These are phyloP conservation scores for Dianthus caryophyllus DNA, from an alignment of 148 eudicot species.

Conservation along the genomic window DNA sequence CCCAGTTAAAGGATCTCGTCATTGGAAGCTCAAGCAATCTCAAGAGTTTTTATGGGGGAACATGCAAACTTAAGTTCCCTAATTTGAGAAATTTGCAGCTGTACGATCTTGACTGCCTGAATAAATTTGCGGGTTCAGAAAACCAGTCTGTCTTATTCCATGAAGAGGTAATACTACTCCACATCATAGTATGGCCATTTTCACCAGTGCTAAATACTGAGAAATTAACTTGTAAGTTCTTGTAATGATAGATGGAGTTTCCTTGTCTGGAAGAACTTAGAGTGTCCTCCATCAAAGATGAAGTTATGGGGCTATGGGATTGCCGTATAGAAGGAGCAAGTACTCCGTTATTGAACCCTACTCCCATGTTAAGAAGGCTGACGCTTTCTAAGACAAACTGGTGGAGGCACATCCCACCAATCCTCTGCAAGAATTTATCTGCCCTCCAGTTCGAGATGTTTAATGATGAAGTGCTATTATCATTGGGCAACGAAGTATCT, in stretches of 20 bases:
- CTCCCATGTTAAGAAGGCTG: background rate
- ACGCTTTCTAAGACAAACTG: background rate
- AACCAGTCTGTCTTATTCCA: too few species aligned
- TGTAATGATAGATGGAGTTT: background rate
- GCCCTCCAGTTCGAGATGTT: background rate
- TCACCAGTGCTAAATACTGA: too few species aligned
- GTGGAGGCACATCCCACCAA: background rate
- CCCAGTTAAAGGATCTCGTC: background rate
- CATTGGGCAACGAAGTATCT: background rate
- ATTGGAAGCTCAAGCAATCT: background rate
- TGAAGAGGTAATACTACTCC: background rate
- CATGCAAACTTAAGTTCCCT: too few species aligned
- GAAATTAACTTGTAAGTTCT: background rate
- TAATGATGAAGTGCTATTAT: background rate
- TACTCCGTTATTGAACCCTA: background rate
- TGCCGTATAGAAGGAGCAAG: background rate
- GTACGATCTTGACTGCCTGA: background rate
- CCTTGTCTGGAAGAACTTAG: background rate
- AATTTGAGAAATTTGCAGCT: background rate
- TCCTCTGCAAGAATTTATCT: background rate
- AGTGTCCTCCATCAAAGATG: background rate
- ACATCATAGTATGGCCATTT: background rate
- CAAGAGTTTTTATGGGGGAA: background rate
- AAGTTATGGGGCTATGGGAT: background rate
- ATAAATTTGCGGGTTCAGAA: background rate